Evolutionary conservation across 2,329 filamentous ascomycete species (phyloP).

Genomic region (Neurospora crassa): DNA sequence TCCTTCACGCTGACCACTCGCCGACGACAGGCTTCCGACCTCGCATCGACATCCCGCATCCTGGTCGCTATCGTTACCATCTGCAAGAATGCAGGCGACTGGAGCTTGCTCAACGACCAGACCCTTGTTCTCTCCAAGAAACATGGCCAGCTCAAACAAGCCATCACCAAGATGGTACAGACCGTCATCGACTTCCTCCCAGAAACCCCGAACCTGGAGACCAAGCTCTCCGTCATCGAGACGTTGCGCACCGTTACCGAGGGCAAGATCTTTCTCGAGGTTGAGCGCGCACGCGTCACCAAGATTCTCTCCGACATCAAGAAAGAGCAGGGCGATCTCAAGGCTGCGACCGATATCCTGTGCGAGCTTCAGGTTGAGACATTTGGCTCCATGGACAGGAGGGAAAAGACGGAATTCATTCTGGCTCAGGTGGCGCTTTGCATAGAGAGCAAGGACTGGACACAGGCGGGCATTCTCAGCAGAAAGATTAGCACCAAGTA

Average conservation of each 20-base stretch:
- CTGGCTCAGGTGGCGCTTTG: conserved; percentile 88
- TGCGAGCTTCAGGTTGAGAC: conserved; percentile 98
- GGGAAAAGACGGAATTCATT: conserved; percentile 99
- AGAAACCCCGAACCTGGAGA: conserved; percentile 73
- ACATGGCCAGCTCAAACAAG: conserved; percentile 98
- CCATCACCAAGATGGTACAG: conserved; percentile 98
- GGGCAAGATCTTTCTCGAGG: conserved; percentile 99
- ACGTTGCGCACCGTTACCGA: conserved; percentile 93
- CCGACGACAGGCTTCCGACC: conserved; percentile 70
- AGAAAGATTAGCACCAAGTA: conserved; percentile 97
- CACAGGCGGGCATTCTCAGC: conserved; percentile 83
- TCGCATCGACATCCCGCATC: conserved; percentile 85
- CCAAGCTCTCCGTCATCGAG: conserved; percentile 89
- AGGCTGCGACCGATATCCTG: conserved; percentile 81
- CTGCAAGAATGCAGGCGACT: conserved; percentile 87
- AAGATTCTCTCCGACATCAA: conserved; percentile 96
- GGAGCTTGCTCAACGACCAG: conserved; percentile 93
- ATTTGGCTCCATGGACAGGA: conserved; percentile 92
- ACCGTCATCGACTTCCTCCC: conserved; percentile 88
- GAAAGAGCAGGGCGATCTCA: conserved; percentile 86
- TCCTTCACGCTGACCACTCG: conserved; percentile 5
- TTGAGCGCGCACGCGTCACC: conserved; percentile 91
- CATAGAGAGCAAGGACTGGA: conserved; percentile 94
- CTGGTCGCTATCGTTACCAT: conserved; percentile 84
- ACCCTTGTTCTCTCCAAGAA: conserved; percentile 95